Conservation (phyloP, 768 basidiomycete species). For the Agaricus blazei region DNA sequence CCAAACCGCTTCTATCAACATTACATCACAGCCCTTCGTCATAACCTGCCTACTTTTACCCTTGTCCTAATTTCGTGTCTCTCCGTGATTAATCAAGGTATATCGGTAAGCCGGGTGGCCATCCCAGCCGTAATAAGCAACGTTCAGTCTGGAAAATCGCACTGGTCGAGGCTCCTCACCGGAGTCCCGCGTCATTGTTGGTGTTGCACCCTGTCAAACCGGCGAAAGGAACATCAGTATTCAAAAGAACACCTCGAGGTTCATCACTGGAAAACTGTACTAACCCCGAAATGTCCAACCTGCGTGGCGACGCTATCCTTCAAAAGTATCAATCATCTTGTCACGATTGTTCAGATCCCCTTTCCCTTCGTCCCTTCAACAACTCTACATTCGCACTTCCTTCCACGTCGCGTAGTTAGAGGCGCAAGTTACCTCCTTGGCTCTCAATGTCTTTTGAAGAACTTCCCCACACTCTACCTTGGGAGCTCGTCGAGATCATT, state of each 20-base stretch:
- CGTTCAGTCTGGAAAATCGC: background rate
- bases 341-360: background rate
- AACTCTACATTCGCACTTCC: background rate
- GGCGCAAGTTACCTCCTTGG: background rate
- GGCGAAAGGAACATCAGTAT: background rate
- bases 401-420: background rate
- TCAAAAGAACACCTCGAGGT: background rate
- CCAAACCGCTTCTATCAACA: background rate
- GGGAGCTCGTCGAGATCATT: slow-evolving; percentile 5
- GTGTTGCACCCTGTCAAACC: slow-evolving; percentile 4
- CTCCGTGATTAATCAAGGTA: background rate
- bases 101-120: background rate
- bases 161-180: background rate
- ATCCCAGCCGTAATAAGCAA: slow-evolving; percentile 2
- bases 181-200: background rate
- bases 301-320: slow-evolving; percentile 4
- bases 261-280: background rate
- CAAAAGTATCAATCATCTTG: slow-evolving; percentile 4
- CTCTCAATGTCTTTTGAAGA: background rate
- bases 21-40: background rate
- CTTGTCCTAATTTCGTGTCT: background rate
- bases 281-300: slow-evolving; percentile 7
- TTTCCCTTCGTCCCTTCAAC: background rate
- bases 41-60: background rate
- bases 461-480: background rate